Conservation (phyloP, 2,329 filamentous ascomycete species). For the Botrytis porri region DNA sequence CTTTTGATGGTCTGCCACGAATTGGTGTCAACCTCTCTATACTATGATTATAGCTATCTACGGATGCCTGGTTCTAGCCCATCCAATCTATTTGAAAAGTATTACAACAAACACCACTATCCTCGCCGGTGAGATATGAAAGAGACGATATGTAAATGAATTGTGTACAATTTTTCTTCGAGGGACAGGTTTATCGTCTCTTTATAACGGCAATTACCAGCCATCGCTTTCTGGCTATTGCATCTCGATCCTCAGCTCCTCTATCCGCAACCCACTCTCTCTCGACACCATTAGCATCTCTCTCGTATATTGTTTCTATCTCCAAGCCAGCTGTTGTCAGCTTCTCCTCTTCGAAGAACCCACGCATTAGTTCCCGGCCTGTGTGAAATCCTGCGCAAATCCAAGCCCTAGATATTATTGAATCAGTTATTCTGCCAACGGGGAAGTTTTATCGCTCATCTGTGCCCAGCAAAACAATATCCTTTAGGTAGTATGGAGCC, state of each 20-base stretch:
- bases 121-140: not conserved
- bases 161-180: not conserved
- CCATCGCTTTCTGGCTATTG: conserved; percentile 65
- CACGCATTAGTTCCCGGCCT: conserved; percentile 61
- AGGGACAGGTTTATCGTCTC: conserved; percentile 16
- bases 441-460: not conserved
- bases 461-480: not conserved
- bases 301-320: conserved; percentile 65
- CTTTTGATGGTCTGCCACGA: conserved; percentile 12
- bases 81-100: not conserved
- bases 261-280: conserved; percentile 60
- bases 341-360: conserved; percentile 55
- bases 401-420: conserved; percentile 44
- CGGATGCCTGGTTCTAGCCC: not conserved
- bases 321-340: conserved; percentile 53
- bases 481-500: not conserved
- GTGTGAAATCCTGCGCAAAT: conserved; percentile 73
- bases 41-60: not conserved
- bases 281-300: conserved; percentile 62
- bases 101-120: not conserved
- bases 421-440: conserved; percentile 8
- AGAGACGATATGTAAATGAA: not conserved
- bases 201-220: conserved; percentile 57
- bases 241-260: conserved; percentile 59
- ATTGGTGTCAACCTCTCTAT: conserved; percentile 8